Percentiles rank a stretch among this genome's conserved stretches.
Conservation (phyloP, 2,329 filamentous ascomycete species). For the Septoria petroselini region DNA sequence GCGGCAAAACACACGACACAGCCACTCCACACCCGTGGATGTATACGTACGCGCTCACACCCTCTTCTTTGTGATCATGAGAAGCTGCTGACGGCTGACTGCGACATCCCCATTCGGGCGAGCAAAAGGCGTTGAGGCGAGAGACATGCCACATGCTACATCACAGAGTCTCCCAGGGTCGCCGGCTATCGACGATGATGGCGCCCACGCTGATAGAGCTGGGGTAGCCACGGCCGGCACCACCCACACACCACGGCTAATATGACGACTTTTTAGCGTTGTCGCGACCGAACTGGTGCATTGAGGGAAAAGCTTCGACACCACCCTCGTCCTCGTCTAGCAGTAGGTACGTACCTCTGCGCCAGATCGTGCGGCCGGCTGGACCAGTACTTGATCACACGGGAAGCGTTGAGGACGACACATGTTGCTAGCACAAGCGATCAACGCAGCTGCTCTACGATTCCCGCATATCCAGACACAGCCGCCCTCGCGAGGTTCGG, state of each 20-base stretch:
- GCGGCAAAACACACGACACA: conserved; percentile 17
- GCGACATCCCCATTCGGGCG: neutral
- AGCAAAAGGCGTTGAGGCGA: conserved; percentile 21
- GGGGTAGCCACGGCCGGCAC: conserved; percentile 24
- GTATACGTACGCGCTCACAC: neutral
- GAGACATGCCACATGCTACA: conserved; percentile 22
- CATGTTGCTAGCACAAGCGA: conserved; percentile 18
- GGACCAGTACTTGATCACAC: conserved; percentile 6
- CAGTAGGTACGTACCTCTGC: conserved; percentile 13
- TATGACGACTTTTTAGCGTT: conserved; percentile 31
- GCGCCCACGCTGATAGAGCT: conserved; percentile 14
- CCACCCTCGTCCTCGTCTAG: conserved; percentile 26
- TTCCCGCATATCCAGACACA: too few relatives aligned
- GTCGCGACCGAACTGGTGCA: conserved; percentile 17
- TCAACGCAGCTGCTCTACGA: neutral
- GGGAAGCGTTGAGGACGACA: conserved; percentile 16
- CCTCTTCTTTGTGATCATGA: too few relatives aligned
- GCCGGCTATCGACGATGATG: conserved; percentile 28
- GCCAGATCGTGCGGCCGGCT: conserved; percentile 20
- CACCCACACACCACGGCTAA: conserved; percentile 15
- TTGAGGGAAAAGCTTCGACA: conserved; percentile 26
- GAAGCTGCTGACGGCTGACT: neutral
- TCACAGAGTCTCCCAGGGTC: conserved; percentile 6
- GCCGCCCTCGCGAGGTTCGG: conserved; percentile 6
- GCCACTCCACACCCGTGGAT: conserved; percentile 5